Evolutionary conservation across 2,329 filamentous ascomycete genomes (phyloP).

Genomic region (Botrytis byssoidea): DNA sequence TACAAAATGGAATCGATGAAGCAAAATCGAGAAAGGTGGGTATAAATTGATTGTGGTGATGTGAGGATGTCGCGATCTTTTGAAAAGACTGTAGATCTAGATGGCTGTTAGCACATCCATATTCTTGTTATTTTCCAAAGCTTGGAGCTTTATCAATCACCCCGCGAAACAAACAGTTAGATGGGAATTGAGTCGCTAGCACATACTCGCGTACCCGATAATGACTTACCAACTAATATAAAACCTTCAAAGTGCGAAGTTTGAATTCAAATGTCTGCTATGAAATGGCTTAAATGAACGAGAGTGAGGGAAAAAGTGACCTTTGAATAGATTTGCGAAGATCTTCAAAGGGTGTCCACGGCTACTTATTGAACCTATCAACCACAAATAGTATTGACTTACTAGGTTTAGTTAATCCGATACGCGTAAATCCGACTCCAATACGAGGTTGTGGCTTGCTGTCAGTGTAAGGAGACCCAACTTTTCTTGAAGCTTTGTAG

Average conservation of each 20-base stretch:
- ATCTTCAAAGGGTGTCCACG: background rate
- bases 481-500: background rate
- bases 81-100: constrained; percentile 5
- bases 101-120: background rate
- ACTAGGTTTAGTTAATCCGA: background rate
- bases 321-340: background rate
- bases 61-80: background rate
- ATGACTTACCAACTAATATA: background rate
- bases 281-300: background rate
- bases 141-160: background rate
- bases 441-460: constrained; percentile 17
- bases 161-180: background rate
- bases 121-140: background rate
- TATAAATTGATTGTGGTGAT: background rate
- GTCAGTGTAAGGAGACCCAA: constrained; percentile 4
- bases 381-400: background rate
- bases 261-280: background rate
- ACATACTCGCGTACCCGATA: background rate
- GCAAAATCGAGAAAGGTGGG: background rate
- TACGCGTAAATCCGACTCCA: background rate
- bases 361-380: constrained; percentile 1
- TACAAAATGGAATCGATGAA: background rate
- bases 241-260: background rate
- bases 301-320: background rate
- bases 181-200: background rate